These are phyloP conservation scores for Rossbeevera mucosa DNA, from an alignment of 768 basidiomycete genomes.

Conservation along the genomic window DNA sequence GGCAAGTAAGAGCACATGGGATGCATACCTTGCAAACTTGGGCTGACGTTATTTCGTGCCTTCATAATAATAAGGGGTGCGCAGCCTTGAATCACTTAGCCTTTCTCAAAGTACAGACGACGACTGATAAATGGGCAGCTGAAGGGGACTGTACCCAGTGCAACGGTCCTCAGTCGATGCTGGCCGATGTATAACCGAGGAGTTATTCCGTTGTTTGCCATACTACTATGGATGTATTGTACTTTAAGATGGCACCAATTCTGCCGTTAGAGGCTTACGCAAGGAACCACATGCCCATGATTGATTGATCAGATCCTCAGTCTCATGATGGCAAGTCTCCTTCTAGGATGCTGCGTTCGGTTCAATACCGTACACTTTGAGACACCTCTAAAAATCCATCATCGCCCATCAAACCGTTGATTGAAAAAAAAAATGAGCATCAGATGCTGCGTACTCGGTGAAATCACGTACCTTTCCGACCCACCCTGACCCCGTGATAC, in stretches of 20 bases:
- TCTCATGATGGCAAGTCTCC: neutral
- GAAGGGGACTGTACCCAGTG: neutral
- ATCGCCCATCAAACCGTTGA: neutral
- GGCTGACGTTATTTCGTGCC: neutral
- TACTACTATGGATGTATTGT: too few species aligned
- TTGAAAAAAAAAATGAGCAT: neutral
- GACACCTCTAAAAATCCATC: constrained; percentile 13
- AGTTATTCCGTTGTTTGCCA: neutral
- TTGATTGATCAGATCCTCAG: neutral
- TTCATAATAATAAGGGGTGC: neutral
- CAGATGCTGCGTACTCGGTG: neutral
- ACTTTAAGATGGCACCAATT: too few species aligned
- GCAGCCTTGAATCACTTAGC: neutral
- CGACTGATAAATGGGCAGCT: neutral
- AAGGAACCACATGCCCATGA: neutral
- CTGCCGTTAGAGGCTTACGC: neutral
- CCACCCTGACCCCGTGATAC: constrained; percentile 43
- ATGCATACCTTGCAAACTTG: neutral
- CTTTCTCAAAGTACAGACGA: neutral
- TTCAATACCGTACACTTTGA: constrained; percentile 31
- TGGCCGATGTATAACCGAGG: neutral
- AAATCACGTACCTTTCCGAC: constrained; percentile 36
- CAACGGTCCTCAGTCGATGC: neutral
- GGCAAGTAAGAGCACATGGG: neutral
- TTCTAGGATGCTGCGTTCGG: constrained; percentile 35